Percentiles rank a stretch among this genome's conserved stretches.
Evolutionary conservation across 129 eudicot species (phyloP).

Genomic region (Flaveria ramosissima): DNA sequence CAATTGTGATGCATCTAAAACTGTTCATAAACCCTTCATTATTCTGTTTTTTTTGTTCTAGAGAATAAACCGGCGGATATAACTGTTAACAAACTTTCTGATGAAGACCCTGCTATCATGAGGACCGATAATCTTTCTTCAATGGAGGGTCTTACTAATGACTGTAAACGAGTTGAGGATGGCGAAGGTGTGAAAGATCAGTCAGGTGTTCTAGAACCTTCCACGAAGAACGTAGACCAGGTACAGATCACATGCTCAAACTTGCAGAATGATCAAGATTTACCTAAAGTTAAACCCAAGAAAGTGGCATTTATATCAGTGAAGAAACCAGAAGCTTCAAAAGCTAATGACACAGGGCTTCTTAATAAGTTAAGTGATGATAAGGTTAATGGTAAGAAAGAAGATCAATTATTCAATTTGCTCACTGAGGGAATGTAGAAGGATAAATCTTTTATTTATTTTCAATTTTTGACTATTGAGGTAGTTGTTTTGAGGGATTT

Average conservation of each 20-base stretch:
- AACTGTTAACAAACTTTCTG: conserved; percentile 17
- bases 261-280: conserved; percentile 21
- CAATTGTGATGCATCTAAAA: background rate
- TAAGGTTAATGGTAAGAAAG: conserved; percentile 28
- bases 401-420: conserved; percentile 52
- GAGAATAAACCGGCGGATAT: conserved; percentile 35
- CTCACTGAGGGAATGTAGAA: conserved; percentile 48
- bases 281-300: conserved; percentile 23
- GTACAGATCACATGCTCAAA: conserved; percentile 28
- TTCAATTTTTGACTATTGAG: conserved; percentile 4
- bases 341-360: conserved; percentile 25
- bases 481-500: background rate
- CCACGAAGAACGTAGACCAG: background rate
- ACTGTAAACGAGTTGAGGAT: conserved; percentile 27
- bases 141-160: conserved; percentile 18
- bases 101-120: conserved; percentile 23
- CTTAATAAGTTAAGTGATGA: conserved; percentile 31
- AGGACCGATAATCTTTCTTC: conserved; percentile 24
- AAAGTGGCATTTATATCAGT: conserved; percentile 78
- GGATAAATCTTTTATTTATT: conserved; percentile 17
- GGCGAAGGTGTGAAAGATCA: conserved; percentile 14
- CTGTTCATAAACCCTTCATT: background rate
- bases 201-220: conserved; percentile 18
- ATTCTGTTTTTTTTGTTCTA: conserved; percentile 1
- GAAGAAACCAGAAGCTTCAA: conserved; percentile 48